Percentiles rank a stretch among this genome's conserved stretches.
These are phyloP conservation scores for Wickerhamiella dianesei DNA, from an alignment of 805 yeast genomes.

Conservation along the genomic window DNA sequence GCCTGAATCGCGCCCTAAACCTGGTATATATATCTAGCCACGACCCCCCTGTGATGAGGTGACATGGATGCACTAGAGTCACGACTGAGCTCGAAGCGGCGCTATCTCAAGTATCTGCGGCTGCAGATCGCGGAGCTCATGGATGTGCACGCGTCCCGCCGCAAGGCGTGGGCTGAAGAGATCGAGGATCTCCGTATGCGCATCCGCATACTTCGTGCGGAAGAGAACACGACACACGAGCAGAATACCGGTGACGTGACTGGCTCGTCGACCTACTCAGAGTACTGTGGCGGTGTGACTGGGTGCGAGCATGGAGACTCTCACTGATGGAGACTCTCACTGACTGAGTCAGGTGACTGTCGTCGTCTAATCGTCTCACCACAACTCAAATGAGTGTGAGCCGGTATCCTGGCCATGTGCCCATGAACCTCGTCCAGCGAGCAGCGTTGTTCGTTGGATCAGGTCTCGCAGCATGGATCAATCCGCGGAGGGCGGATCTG, in stretches of 20 bases:
- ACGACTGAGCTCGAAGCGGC: not conserved
- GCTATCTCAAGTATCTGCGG: not conserved
- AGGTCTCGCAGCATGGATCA: conserved; percentile 53
- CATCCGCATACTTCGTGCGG: not conserved
- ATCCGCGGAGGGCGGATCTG: conserved; percentile 30
- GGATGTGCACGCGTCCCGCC: not conserved
- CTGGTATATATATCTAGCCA: too few species aligned
- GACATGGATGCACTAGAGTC: not conserved
- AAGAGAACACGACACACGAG: not conserved
- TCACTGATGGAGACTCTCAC: too few species aligned
- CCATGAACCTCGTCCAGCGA: conserved; percentile 51
- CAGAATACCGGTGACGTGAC: not conserved
- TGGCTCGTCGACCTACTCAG: not conserved
- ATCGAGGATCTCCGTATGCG: not conserved
- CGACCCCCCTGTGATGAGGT: too few species aligned
- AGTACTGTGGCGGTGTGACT: too few species aligned
- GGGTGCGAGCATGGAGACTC: too few species aligned
- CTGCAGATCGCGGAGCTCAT: not conserved
- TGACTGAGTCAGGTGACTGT: not conserved
- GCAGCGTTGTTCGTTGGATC: conserved; percentile 53
- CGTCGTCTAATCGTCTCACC: not conserved
- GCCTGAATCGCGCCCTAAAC: too few species aligned
- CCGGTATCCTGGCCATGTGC: conserved; percentile 63
- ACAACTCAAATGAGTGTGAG: conserved; percentile 4
- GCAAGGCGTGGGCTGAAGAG: not conserved